Evolutionary conservation across 495 filamentous ascomycete genomes (phyloP).

Genomic region (Neurospora pannonica): DNA sequence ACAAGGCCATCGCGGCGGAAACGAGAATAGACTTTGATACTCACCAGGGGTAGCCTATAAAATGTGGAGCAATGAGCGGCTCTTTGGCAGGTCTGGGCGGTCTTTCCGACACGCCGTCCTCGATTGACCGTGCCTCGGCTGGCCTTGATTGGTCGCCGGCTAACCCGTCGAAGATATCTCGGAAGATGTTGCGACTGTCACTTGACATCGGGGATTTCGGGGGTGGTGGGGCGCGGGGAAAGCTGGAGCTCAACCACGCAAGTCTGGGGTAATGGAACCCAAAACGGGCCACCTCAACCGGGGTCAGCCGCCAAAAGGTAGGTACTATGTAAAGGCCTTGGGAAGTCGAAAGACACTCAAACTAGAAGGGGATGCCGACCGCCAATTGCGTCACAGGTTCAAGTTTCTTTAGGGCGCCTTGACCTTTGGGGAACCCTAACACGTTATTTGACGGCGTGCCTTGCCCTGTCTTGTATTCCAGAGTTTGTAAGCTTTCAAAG

Average conservation of each 20-base stretch:
- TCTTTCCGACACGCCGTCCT: background rate
- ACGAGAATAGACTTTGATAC: background rate
- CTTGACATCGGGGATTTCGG: background rate
- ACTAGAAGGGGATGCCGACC: background rate
- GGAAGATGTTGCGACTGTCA: background rate
- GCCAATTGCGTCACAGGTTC: background rate
- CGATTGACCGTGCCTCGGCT: background rate
- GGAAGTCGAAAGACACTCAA: background rate
- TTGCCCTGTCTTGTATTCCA: background rate
- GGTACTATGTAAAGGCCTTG: background rate
- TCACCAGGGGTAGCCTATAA: background rate
- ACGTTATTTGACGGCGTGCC: background rate
- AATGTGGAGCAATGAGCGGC: background rate
- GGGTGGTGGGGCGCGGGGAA: background rate
- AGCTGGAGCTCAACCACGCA: background rate
- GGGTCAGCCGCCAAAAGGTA: background rate
- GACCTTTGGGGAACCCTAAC: background rate
- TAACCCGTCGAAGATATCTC: background rate
- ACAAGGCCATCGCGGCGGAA: background rate
- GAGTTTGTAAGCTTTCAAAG: background rate
- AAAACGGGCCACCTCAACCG: background rate
- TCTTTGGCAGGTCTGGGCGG: background rate
- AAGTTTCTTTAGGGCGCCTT: background rate
- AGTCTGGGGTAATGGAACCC: background rate
- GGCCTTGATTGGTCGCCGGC: background rate